Percentiles rank a stretch among this genome's conserved stretches.
Conservation (phyloP, 2,329 filamentous ascomycete species). For the Phyllosticta citribraziliensis region DNA sequence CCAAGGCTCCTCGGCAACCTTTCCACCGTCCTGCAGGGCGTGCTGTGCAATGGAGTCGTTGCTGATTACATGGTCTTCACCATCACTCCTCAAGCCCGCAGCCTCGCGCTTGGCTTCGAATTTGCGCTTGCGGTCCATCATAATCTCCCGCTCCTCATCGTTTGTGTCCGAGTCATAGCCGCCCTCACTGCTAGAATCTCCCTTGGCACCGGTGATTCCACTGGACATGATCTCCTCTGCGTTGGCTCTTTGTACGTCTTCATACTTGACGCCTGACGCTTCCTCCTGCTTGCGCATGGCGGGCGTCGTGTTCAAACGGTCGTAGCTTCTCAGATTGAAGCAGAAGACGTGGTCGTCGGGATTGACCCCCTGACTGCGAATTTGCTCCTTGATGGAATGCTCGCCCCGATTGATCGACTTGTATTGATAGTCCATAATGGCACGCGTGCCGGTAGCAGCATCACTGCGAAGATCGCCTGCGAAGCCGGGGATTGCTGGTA, state of each 20-base stretch:
- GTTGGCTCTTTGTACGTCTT: slow-evolving; percentile 77
- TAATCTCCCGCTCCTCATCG: slow-evolving; percentile 32
- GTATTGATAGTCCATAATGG: slow-evolving; percentile 99
- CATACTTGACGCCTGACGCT: slow-evolving; percentile 71
- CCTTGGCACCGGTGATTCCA: slow-evolving; percentile 51
- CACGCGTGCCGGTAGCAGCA: slow-evolving; percentile 70
- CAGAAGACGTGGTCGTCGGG: slow-evolving; percentile 75
- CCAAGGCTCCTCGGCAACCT: slow-evolving; percentile 63
- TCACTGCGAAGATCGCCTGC: slow-evolving; percentile 80
- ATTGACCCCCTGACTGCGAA: slow-evolving; percentile 64
- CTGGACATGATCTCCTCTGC: slow-evolving; percentile 79
- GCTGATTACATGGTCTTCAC: slow-evolving; percentile 33
- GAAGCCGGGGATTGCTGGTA: slow-evolving; percentile 88
- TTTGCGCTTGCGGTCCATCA: slow-evolving; percentile 36
- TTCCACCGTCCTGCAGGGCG: slow-evolving; percentile 63
- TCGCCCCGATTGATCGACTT: slow-evolving; percentile 89
- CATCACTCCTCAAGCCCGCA: slow-evolving; percentile 23
- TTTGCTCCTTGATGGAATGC: slow-evolving; percentile 77
- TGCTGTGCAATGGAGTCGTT: slow-evolving; percentile 64
- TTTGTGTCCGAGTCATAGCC: slow-evolving; percentile 8
- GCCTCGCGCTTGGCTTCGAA: slow-evolving; percentile 37
- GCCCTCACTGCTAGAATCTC: slow-evolving; percentile 18
- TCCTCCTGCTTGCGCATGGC: slow-evolving; percentile 66
- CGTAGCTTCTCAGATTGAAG: slow-evolving; percentile 89
- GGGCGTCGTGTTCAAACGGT: slow-evolving; percentile 77